Percentiles rank a stretch among this genome's conserved stretches.
phyloP scores from a whole-genome alignment of 805 yeast genomes.

The Spathaspora gorwiae region DNA sequence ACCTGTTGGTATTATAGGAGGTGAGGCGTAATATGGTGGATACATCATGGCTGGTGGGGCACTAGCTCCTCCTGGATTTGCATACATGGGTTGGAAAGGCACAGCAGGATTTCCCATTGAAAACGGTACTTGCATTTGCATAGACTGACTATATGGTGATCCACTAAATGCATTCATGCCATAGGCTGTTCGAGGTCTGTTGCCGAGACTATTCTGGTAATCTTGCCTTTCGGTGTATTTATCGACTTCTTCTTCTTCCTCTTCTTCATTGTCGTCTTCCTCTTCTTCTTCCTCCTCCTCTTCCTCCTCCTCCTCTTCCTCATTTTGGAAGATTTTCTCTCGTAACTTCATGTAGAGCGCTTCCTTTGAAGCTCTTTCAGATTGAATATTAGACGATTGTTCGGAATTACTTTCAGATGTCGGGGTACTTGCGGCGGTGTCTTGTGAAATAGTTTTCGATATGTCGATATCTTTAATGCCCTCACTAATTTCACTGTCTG shows the following conservation, averaged over 20 bases:
- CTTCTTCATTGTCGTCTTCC: constrained; percentile 6
- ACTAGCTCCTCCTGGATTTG: neutral
- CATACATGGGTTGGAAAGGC: neutral
- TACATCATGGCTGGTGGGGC: neutral
- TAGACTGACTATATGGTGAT: neutral
- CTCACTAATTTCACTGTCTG: constrained; percentile 1
- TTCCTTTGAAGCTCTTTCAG: constrained; percentile 27
- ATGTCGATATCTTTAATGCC: neutral
- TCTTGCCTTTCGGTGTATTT: neutral
- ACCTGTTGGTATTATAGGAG: neutral
- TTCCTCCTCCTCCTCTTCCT: constrained; percentile 11
- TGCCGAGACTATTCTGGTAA: neutral
- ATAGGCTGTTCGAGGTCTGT: constrained; percentile 2
- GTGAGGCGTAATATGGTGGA: neutral
- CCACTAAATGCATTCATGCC: constrained; percentile 3
- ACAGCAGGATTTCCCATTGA: neutral
- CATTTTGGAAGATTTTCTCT: constrained; percentile 30
- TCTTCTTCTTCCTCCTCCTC: constrained; percentile 12
- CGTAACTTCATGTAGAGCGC: constrained; percentile 37
- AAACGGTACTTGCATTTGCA: neutral
- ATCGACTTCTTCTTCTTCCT: constrained; percentile 3
- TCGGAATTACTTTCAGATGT: constrained; percentile 5
- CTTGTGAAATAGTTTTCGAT: neutral
- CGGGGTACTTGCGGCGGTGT: constrained; percentile 3
- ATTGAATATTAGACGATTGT: constrained; percentile 18